phyloP scores from a whole-genome alignment of 1,284 basidiomycete species.

The Fereydounia khargensis region DNA sequence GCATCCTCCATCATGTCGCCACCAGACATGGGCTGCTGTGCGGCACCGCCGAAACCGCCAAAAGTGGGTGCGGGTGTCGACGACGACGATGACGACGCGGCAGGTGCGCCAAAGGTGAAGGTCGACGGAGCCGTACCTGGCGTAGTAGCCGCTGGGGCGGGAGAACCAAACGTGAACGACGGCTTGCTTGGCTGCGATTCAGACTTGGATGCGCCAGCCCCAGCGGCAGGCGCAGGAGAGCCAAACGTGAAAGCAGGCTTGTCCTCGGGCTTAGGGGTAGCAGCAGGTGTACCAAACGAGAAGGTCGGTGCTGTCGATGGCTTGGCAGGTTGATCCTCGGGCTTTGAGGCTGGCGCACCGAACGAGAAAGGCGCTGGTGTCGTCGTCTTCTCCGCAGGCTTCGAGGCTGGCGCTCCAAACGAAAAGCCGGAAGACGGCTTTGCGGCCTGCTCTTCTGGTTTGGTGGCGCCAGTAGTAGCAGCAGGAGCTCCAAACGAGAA shows the following conservation, averaged over 20 bases:
- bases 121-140: background rate
- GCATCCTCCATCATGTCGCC: slow-evolving; percentile 40
- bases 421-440: too few relatives aligned
- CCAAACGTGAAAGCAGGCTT: slow-evolving; percentile 9
- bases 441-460: background rate
- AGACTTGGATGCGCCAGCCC: too few relatives aligned
- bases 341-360: background rate
- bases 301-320: slow-evolving; percentile 2
- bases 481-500: slow-evolving; percentile 4
- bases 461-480: too few relatives aligned
- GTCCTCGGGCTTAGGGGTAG: background rate
- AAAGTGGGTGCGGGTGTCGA: background rate
- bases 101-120: background rate
- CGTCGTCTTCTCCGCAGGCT: slow-evolving; percentile 3
- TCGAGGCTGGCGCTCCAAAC: slow-evolving; percentile 5
- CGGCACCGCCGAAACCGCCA: background rate
- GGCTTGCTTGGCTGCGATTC: slow-evolving; percentile 2
- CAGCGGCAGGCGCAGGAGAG: background rate
- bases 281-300: slow-evolving; percentile 5
- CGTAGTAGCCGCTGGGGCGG: background rate
- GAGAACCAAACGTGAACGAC: slow-evolving; percentile 5
- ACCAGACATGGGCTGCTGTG: background rate
- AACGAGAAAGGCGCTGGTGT: slow-evolving; percentile 12
- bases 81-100: background rate
- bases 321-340: background rate